phyloP scores from a whole-genome alignment of 2,329 filamentous ascomycete genomes.

The Arachnomyces sp. region DNA sequence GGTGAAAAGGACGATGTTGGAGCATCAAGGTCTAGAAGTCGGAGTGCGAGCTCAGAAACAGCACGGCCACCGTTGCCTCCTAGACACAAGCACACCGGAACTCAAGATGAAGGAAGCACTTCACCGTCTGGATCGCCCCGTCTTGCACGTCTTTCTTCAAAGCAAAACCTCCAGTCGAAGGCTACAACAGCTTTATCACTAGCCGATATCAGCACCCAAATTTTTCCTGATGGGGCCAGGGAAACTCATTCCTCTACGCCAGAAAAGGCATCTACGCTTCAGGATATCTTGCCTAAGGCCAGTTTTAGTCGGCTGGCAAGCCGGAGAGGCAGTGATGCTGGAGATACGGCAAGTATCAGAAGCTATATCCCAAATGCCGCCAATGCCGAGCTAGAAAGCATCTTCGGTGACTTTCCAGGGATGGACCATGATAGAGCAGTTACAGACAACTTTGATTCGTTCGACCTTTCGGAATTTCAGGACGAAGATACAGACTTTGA shows the following conservation, averaged over 20 bases:
- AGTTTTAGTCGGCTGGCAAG: constrained; percentile 38
- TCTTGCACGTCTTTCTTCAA: constrained; percentile 25
- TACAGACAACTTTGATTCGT: constrained; percentile 25
- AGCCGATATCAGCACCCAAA: constrained; percentile 70
- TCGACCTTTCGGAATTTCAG: constrained; percentile 28
- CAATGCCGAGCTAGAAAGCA: constrained; percentile 67
- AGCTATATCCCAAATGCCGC: constrained; percentile 49
- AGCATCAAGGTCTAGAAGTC: constrained; percentile 8
- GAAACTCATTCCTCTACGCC: constrained; percentile 52
- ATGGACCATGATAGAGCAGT: constrained; percentile 24
- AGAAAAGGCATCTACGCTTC: constrained; percentile 22
- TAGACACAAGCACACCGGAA: neutral
- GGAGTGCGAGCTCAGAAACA: constrained; percentile 24
- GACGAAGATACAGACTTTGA: constrained; percentile 51
- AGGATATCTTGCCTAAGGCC: constrained; percentile 24
- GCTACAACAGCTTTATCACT: constrained; percentile 81
- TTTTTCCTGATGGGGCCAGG: constrained; percentile 61
- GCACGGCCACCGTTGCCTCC: constrained; percentile 37
- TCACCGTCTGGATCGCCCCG: constrained; percentile 22
- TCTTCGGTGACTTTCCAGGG: constrained; percentile 63
- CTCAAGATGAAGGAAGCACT: constrained; percentile 16
- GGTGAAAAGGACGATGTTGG: constrained; percentile 4
- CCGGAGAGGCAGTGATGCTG: constrained; percentile 42
- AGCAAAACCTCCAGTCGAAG: constrained; percentile 45
- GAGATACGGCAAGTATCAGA: constrained; percentile 44